phyloP scores from a whole-genome alignment of 164 flowering plant species.

The Euptelea pleiosperma region DNA sequence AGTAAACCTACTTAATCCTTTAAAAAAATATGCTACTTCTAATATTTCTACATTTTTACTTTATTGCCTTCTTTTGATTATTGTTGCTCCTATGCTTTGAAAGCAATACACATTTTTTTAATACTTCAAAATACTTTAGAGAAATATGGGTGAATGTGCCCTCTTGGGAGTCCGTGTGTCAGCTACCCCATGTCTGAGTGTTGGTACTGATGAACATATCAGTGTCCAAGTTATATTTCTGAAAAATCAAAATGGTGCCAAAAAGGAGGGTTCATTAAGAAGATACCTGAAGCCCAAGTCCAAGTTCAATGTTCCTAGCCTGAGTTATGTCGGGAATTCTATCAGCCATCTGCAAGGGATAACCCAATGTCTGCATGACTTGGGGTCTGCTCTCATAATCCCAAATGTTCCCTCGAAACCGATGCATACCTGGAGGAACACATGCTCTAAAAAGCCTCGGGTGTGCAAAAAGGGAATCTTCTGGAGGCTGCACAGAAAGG shows the following conservation, averaged over 20 bases:
- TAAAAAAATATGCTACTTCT: too few relatives aligned
- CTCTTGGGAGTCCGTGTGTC: too few relatives aligned
- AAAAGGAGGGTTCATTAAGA: not conserved
- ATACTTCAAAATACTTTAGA: too few relatives aligned
- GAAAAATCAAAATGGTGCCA: not conserved
- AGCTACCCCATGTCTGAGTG: too few relatives aligned
- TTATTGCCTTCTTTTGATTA: too few relatives aligned
- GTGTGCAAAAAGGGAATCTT: slow-evolving; percentile 56
- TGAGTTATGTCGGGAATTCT: slow-evolving; percentile 86
- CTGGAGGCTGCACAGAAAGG: slow-evolving; percentile 21
- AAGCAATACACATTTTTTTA: too few relatives aligned
- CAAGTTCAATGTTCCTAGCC: slow-evolving; percentile 94
- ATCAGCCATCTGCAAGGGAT: slow-evolving; percentile 66
- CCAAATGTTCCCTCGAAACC: slow-evolving; percentile 94
- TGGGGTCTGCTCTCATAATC: slow-evolving; percentile 84
- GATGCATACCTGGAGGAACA: slow-evolving; percentile 73
- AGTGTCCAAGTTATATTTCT: too few relatives aligned
- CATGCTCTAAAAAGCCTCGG: slow-evolving; percentile 60
- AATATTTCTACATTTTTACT: too few relatives aligned
- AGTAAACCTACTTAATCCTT: too few relatives aligned
- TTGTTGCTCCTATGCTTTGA: too few relatives aligned
- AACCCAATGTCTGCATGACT: slow-evolving; percentile 81
- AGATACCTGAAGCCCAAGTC: slow-evolving; percentile 91
- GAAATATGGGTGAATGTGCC: too few relatives aligned
- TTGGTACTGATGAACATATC: too few relatives aligned